Evolutionary conservation across 306 rosid genomes (phyloP).

Genomic region (Benincasa hispida): DNA sequence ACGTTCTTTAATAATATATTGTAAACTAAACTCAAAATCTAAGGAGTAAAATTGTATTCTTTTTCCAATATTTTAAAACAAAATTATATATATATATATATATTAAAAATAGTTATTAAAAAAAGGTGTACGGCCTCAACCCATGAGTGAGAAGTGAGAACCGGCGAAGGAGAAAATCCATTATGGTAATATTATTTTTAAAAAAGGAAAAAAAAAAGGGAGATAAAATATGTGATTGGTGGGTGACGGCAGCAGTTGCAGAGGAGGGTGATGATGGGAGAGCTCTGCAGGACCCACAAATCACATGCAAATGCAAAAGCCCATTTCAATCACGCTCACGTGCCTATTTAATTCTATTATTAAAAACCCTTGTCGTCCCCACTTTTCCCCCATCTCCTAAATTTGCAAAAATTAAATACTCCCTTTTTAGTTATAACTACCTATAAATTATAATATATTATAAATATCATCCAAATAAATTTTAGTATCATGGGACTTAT

Average conservation of each 20-base stretch:
- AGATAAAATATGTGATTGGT: background rate
- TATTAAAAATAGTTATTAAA: too few species aligned
- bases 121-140: background rate
- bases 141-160: background rate
- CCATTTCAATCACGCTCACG: background rate
- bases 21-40: too few species aligned
- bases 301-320: background rate
- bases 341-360: constrained; percentile 2
- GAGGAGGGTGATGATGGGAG: background rate
- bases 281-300: background rate
- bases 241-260: background rate
- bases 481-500: too few species aligned
- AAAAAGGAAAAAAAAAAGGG: background rate
- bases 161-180: background rate
- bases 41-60: too few species aligned
- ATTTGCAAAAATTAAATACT: too few species aligned
- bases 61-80: too few species aligned
- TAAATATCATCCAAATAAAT: too few species aligned
- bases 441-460: too few species aligned
- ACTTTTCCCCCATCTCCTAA: background rate
- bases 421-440: too few species aligned
- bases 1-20: too few species aligned
- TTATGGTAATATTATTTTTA: background rate
- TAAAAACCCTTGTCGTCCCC: background rate
- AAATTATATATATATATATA: too few species aligned